phyloP scores from a whole-genome alignment of 2,329 filamentous ascomycete species.

The Gaeumannomyces tritici region DNA sequence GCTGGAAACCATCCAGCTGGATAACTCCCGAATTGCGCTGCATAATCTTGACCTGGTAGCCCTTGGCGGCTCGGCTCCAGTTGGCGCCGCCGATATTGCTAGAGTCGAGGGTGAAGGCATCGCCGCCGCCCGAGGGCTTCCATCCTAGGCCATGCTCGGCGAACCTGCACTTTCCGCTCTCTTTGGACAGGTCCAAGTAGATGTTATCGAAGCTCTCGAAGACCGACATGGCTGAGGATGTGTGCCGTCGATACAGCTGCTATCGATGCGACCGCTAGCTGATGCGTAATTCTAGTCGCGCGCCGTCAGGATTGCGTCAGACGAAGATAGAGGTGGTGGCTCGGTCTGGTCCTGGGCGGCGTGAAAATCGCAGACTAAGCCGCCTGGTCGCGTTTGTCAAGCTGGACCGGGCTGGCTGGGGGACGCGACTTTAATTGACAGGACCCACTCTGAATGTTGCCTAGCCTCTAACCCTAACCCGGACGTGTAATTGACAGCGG shows the following conservation, averaged over 20 bases:
- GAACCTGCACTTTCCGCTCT: slow-evolving; percentile 86
- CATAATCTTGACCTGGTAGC: slow-evolving; percentile 87
- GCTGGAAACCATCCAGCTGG: slow-evolving; percentile 89
- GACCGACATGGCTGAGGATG: background rate
- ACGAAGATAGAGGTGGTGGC: background rate
- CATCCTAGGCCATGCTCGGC: slow-evolving; percentile 91
- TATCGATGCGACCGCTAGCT: background rate
- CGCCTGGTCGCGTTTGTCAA: background rate
- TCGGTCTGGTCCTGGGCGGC: background rate
- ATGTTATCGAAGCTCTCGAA: slow-evolving; percentile 96
- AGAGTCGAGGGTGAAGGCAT: slow-evolving; percentile 88
- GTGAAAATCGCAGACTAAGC: background rate
- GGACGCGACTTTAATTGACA: background rate
- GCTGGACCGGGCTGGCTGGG: background rate
- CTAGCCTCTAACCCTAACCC: background rate
- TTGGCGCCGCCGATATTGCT: slow-evolving; percentile 78
- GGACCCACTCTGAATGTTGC: background rate
- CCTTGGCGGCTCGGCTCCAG: slow-evolving; percentile 89
- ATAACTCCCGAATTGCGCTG: slow-evolving; percentile 77
- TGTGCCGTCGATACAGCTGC: too few relatives aligned
- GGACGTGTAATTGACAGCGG: background rate
- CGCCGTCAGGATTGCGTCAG: background rate
- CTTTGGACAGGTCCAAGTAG: slow-evolving; percentile 89
- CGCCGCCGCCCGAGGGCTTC: slow-evolving; percentile 80
- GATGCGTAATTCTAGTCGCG: background rate